These are phyloP conservation scores for Tephrocybe sp. DNA, from an alignment of 768 basidiomycete species.

Conservation along the genomic window DNA sequence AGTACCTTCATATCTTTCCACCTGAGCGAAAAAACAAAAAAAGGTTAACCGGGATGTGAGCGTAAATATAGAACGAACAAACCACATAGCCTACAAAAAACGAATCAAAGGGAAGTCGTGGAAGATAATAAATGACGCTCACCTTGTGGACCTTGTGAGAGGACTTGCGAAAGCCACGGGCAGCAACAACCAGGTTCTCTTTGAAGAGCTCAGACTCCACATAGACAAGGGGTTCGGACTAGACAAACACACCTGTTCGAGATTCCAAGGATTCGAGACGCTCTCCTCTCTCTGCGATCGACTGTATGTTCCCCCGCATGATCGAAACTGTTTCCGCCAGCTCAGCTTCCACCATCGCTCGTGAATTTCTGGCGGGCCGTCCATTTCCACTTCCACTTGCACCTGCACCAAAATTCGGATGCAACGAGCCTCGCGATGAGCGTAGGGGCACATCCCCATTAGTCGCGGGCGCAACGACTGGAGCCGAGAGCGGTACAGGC, in stretches of 20 bases:
- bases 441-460: background rate
- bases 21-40: constrained; percentile 39
- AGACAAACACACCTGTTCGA: constrained; percentile 82
- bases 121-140: constrained; percentile 22
- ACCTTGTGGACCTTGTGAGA: constrained; percentile 97
- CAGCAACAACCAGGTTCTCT: constrained; percentile 95
- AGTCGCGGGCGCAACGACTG: background rate
- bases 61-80: constrained; percentile 43
- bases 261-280: constrained; percentile 88
- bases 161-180: constrained; percentile 94
- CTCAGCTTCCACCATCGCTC: constrained; percentile 84
- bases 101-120: background rate
- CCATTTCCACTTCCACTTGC: background rate
- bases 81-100: constrained; percentile 78
- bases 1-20: constrained; percentile 97
- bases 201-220: constrained; percentile 11
- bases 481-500: background rate
- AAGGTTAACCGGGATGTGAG: background rate
- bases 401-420: background rate
- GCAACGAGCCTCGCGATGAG: background rate
- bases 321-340: constrained; percentile 95
- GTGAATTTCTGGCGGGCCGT: background rate
- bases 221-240: background rate
- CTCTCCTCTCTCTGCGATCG: constrained; percentile 92
- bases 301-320: constrained; percentile 95